phyloP scores from a whole-genome alignment of 768 basidiomycete species.

The Inosperma sp. region DNA sequence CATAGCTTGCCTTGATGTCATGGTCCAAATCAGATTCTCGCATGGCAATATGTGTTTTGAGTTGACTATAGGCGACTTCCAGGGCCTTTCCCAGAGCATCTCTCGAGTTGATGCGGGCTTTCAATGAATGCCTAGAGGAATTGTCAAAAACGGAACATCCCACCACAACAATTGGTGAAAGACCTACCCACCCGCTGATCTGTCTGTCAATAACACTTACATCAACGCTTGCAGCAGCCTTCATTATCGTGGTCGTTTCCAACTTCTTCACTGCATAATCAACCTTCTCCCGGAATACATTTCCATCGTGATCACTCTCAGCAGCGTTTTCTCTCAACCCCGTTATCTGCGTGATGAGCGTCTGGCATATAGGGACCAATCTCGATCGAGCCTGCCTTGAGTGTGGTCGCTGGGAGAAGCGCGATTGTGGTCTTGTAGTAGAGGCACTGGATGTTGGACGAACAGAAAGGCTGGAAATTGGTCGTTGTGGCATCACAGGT shows the following conservation, averaged over 20 bases:
- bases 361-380: conserved; percentile 50
- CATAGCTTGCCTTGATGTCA: conserved; percentile 50
- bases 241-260: conserved; percentile 50
- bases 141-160: conserved; percentile 11
- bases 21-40: conserved; percentile 58
- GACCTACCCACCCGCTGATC: conserved; percentile 49
- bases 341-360: conserved; percentile 50
- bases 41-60: conserved; percentile 46
- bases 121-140: conserved; percentile 49
- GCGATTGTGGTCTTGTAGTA: conserved; percentile 35
- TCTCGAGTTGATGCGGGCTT: conserved; percentile 64
- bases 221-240: conserved; percentile 55
- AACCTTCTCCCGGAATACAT: conserved; percentile 42
- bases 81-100: conserved; percentile 61
- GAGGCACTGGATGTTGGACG: conserved; percentile 32
- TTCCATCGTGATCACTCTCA: conserved; percentile 33
- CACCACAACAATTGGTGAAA: conserved; percentile 2
- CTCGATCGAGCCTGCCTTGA: conserved; percentile 55
- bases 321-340: conserved; percentile 43
- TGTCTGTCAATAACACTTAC: conserved; percentile 51
- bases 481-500: conserved; percentile 26
- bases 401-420: conserved; percentile 40
- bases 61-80: conserved; percentile 43
- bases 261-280: conserved; percentile 57
- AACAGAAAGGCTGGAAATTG: conserved; percentile 41